These are phyloP conservation scores for Phyllostachys edulis DNA, from an alignment of 176 grass and related monocot species.

Conservation along the genomic window DNA sequence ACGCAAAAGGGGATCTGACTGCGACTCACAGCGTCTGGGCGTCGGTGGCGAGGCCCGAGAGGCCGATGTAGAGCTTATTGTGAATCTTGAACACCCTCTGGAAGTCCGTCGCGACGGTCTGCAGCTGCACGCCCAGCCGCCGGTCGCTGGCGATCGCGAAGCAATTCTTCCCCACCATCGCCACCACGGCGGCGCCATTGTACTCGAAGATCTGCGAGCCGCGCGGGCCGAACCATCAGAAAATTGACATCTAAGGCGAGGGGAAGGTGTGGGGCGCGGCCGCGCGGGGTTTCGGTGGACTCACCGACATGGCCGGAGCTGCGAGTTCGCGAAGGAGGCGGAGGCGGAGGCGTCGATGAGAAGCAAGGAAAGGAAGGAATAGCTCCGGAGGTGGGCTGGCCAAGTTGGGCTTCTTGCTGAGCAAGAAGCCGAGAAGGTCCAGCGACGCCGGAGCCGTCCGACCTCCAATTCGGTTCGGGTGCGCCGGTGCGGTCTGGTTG, in stretches of 20 bases:
- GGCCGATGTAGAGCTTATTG: conserved; percentile 85
- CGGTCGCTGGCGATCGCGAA: conserved; percentile 97
- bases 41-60: conserved; percentile 90
- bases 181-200: conserved; percentile 90
- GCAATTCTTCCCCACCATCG: conserved; percentile 98
- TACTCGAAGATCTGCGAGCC: conserved; percentile 87
- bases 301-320: conserved; percentile 52
- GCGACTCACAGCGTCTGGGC: conserved; percentile 76
- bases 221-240: not conserved
- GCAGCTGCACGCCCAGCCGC: conserved; percentile 83
- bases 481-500: not conserved
- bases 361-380: not conserved
- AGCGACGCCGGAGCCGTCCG: not conserved
- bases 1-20: not conserved
- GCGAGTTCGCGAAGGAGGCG: not conserved
- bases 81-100: conserved; percentile 93
- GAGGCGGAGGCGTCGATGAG: not conserved
- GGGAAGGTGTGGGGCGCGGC: too few relatives aligned
- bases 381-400: not conserved
- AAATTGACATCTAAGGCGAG: conserved; percentile 3
- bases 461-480: not conserved
- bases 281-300: not conserved
- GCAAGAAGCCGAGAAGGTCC: conserved; percentile 41
- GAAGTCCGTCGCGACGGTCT: conserved; percentile 95
- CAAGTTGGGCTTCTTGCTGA: conserved; percentile 42